Conservation (phyloP, 768 basidiomycete species). For the Suillus clintonianus region DNA sequence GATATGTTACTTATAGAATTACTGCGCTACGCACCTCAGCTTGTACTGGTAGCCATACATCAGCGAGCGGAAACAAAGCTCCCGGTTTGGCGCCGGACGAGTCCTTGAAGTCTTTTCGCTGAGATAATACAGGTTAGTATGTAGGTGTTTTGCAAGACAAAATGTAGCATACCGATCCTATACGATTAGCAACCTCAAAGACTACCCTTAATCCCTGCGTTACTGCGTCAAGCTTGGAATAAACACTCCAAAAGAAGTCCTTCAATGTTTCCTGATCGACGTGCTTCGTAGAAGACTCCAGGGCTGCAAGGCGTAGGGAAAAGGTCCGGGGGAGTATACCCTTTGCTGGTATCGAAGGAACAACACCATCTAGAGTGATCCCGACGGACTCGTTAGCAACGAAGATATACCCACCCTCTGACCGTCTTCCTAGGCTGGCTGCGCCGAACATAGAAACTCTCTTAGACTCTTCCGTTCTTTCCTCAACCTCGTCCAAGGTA, state of each 20-base stretch:
- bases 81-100: slow-evolving; percentile 76
- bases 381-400: slow-evolving; percentile 23
- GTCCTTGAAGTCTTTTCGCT: slow-evolving; percentile 93
- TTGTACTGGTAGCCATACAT: slow-evolving; percentile 88
- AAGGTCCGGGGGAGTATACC: slow-evolving; percentile 45
- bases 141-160: neutral
- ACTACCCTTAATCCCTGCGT: slow-evolving; percentile 87
- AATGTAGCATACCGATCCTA: slow-evolving; percentile 74
- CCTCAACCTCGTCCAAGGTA: slow-evolving; percentile 89
- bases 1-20: slow-evolving; percentile 7
- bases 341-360: slow-evolving; percentile 24
- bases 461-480: slow-evolving; percentile 80
- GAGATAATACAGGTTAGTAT: slow-evolving; percentile 7
- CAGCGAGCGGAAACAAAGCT: slow-evolving; percentile 77
- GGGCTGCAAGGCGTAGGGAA: slow-evolving; percentile 63
- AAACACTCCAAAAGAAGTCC: slow-evolving; percentile 97
- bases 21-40: slow-evolving; percentile 60
- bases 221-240: slow-evolving; percentile 93
- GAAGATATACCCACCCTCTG: slow-evolving; percentile 59
- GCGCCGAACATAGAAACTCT: slow-evolving; percentile 44
- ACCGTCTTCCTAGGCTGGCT: slow-evolving; percentile 38
- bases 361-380: slow-evolving; percentile 20
- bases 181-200: slow-evolving; percentile 87
- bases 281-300: slow-evolving; percentile 72
- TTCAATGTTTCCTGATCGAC: slow-evolving; percentile 82